phyloP scores from a whole-genome alignment of 169 alveolate genomes.

The Cryptosporidium baileyi region DNA sequence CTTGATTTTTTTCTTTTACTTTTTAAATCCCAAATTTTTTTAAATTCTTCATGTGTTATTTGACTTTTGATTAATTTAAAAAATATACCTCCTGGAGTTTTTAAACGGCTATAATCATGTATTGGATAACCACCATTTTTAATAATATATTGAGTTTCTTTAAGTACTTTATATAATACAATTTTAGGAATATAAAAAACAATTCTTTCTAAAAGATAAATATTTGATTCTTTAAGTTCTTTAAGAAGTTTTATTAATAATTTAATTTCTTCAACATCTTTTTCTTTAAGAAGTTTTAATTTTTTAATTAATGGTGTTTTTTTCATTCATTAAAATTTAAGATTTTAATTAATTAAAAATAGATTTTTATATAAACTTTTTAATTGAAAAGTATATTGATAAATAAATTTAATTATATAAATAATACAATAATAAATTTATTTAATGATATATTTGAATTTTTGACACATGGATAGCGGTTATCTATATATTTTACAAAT shows the following conservation, averaged over 20 bases:
- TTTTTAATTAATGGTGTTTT: background rate
- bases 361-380: background rate
- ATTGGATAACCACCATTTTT: slow-evolving; percentile 52
- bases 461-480: no score
- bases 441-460: no score
- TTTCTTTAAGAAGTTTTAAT: slow-evolving; percentile 3
- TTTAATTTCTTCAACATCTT: slow-evolving; percentile 1
- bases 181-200: slow-evolving; percentile 27
- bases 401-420: background rate
- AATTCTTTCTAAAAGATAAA: slow-evolving; percentile 43
- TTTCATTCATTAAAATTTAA: no score
- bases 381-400: background rate
- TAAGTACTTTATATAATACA: background rate
- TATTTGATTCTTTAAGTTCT: slow-evolving; percentile 46
- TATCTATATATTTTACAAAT: no score
- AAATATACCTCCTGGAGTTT: slow-evolving; percentile 62
- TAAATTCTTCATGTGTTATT: slow-evolving; percentile 23
- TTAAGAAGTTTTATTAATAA: slow-evolving; percentile 4
- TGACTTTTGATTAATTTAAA: slow-evolving; percentile 32
- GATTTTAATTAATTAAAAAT: background rate
- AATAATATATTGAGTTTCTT: slow-evolving; percentile 10
- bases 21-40: slow-evolving; percentile 23
- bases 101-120: slow-evolving; percentile 33
- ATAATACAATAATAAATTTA: no score
- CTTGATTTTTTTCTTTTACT: slow-evolving; percentile 1